Conservation (phyloP, 352 stramenopile genomes). For the Phytophthora nicotianae region DNA sequence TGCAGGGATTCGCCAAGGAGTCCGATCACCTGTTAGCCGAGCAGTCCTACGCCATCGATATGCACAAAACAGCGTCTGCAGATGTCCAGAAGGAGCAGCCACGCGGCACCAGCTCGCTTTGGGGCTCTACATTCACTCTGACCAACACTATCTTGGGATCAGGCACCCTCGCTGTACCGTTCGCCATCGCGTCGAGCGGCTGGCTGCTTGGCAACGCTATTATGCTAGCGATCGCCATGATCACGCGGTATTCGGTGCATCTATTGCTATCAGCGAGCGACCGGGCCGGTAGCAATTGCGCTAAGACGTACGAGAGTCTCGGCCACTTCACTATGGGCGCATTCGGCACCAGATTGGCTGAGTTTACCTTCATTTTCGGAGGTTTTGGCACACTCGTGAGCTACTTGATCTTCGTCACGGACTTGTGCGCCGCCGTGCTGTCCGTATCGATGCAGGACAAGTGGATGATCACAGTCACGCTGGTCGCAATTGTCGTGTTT, state of each 20-base stretch:
- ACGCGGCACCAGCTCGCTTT: slow-evolving; percentile 53
- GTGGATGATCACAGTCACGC: slow-evolving; percentile 57
- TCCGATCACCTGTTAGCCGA: slow-evolving; percentile 29
- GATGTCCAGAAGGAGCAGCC: slow-evolving; percentile 20
- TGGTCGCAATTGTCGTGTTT: slow-evolving; percentile 48
- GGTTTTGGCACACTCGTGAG: slow-evolving; percentile 81
- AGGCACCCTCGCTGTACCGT: slow-evolving; percentile 73
- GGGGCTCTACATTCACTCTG: slow-evolving; percentile 73
- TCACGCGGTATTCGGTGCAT: slow-evolving; percentile 80
- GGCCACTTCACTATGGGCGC: slow-evolving; percentile 76
- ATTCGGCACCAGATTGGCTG: slow-evolving; percentile 59
- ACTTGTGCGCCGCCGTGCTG: slow-evolving; percentile 61
- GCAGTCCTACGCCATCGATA: slow-evolving; percentile 32
- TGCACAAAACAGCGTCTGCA: slow-evolving; percentile 37
- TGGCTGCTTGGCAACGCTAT: slow-evolving; percentile 71
- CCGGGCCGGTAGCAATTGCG: slow-evolving; percentile 56
- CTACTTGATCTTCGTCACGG: slow-evolving; percentile 85
- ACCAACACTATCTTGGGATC: slow-evolving; percentile 83
- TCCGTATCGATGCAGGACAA: slow-evolving; percentile 43
- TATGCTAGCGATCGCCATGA: slow-evolving; percentile 73
- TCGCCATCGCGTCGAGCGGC: slow-evolving; percentile 72
- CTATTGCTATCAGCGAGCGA: slow-evolving; percentile 71
- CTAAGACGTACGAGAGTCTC: slow-evolving; percentile 79
- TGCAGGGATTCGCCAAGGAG: slow-evolving; percentile 30
- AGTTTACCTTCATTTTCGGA: slow-evolving; percentile 89